Evolutionary conservation across 129 eudicot species (phyloP).

Genomic region (Tagetes patula): DNA sequence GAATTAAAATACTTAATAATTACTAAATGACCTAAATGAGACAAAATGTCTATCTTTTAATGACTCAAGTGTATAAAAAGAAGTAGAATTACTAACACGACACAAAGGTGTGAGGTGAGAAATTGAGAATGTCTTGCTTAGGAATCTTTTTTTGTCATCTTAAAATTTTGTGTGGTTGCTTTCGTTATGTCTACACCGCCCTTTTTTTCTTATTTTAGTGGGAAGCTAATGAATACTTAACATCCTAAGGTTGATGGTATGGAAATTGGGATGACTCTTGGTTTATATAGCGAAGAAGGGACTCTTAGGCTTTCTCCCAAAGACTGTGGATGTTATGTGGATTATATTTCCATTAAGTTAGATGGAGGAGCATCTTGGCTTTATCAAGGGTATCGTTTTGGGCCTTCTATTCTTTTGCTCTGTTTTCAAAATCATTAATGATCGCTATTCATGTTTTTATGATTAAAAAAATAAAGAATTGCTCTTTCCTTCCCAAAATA

Average conservation of each 20-base stretch:
- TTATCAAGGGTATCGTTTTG: constrained; percentile 84
- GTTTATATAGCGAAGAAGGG: constrained; percentile 65
- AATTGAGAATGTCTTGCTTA: background rate
- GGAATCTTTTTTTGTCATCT: background rate
- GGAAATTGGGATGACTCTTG: constrained; percentile 69
- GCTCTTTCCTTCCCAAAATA: background rate
- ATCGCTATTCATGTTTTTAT: background rate
- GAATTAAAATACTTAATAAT: too few relatives aligned
- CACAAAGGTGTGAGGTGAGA: background rate
- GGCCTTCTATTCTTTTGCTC: constrained; percentile 12
- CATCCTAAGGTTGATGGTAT: constrained; percentile 80
- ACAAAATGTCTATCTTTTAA: background rate
- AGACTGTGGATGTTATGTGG: constrained; percentile 78
- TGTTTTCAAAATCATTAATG: background rate
- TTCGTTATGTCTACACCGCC: background rate
- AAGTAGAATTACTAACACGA: background rate
- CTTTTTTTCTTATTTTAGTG: constrained; percentile 1
- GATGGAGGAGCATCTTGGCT: constrained; percentile 98
- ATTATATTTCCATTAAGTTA: constrained; percentile 57
- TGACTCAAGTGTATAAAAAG: background rate
- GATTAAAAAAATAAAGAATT: background rate
- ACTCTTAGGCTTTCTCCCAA: constrained; percentile 57
- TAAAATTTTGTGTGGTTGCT: background rate
- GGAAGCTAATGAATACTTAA: constrained; percentile 36
- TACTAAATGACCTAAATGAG: background rate